A percentile compares a stretch with the other conserved stretches of the same genome.
Conservation (phyloP, 1,284 basidiomycete genomes). For the Bothia castanella region DNA sequence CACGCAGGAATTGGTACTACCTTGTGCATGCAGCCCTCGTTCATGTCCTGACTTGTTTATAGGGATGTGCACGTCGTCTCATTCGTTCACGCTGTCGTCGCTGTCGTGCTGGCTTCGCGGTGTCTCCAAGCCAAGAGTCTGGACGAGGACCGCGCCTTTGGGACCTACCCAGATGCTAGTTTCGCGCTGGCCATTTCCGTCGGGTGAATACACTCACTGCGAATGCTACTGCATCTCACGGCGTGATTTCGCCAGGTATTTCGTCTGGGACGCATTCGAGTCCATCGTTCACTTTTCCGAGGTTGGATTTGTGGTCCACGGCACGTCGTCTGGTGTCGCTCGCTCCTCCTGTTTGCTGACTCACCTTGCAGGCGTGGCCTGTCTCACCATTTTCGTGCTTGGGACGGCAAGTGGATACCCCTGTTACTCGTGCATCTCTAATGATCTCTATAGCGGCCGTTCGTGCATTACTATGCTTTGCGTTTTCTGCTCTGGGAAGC, state of each 20-base stretch:
- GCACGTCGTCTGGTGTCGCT: constrained; percentile 33
- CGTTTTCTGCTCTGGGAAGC: constrained; percentile 75
- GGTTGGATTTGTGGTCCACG: constrained; percentile 64
- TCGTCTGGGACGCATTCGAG: constrained; percentile 55
- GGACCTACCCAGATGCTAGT: constrained; percentile 42
- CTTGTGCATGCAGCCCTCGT: neutral
- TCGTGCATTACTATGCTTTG: constrained; percentile 65
- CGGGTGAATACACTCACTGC: constrained; percentile 37
- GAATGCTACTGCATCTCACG: neutral
- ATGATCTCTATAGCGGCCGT: constrained; percentile 52
- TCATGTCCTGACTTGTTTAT: constrained; percentile 5
- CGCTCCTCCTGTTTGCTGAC: neutral
- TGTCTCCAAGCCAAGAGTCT: constrained; percentile 38
- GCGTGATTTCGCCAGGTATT: constrained; percentile 36
- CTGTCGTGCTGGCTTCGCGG: constrained; percentile 42
- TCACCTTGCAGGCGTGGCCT: constrained; percentile 45
- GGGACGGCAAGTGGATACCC: constrained; percentile 59
- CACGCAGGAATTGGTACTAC: constrained; percentile 53
- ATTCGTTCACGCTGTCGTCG: constrained; percentile 43
- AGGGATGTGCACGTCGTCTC: constrained; percentile 57
- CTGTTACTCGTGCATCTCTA: constrained; percentile 4
- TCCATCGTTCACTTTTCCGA: constrained; percentile 46
- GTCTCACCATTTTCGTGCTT: constrained; percentile 55
- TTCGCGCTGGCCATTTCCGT: constrained; percentile 42
- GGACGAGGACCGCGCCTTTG: constrained; percentile 45